Evolutionary conservation across 768 basidiomycete genomes (phyloP).

Genomic region (Leccinum broughii): DNA sequence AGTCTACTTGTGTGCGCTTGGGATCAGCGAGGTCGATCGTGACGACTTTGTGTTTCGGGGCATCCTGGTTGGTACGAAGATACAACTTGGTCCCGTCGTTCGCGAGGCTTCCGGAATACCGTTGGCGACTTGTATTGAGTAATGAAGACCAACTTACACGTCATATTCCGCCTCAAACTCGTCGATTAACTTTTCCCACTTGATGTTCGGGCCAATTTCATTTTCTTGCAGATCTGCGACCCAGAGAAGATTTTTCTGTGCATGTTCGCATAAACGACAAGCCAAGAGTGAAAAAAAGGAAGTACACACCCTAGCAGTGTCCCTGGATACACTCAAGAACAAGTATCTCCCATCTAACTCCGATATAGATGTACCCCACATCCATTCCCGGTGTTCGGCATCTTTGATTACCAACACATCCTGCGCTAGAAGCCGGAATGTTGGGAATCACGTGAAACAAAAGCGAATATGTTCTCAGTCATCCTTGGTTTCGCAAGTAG

Average conservation of each 20-base stretch:
- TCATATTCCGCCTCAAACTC: conserved; percentile 68
- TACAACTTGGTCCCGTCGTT: conserved; percentile 66
- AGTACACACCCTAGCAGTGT: conserved; percentile 58
- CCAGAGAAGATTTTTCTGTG: conserved; percentile 76
- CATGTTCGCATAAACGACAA: neutral
- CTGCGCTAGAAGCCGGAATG: conserved; percentile 46
- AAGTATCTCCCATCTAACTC: conserved; percentile 67
- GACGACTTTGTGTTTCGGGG: conserved; percentile 66
- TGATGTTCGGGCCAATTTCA: conserved; percentile 61
- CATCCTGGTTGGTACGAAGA: conserved; percentile 63
- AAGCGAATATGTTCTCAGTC: conserved; percentile 7
- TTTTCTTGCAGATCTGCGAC: conserved; percentile 62
- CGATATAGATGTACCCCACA: conserved; percentile 57
- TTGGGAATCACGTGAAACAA: neutral
- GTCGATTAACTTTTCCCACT: conserved; percentile 71
- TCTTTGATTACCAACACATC: conserved; percentile 71
- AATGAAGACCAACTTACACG: conserved; percentile 44
- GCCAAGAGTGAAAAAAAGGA: neutral
- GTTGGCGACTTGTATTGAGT: conserved; percentile 1
- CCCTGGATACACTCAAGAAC: conserved; percentile 52
- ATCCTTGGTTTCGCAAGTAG: neutral
- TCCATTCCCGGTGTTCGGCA: conserved; percentile 60
- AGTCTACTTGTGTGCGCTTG: conserved; percentile 48
- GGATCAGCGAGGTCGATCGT: conserved; percentile 59
- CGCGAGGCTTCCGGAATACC: conserved; percentile 46